Evolutionary conservation across 805 yeast genomes (phyloP).

Genomic region (Metschnikowia cubensis): DNA sequence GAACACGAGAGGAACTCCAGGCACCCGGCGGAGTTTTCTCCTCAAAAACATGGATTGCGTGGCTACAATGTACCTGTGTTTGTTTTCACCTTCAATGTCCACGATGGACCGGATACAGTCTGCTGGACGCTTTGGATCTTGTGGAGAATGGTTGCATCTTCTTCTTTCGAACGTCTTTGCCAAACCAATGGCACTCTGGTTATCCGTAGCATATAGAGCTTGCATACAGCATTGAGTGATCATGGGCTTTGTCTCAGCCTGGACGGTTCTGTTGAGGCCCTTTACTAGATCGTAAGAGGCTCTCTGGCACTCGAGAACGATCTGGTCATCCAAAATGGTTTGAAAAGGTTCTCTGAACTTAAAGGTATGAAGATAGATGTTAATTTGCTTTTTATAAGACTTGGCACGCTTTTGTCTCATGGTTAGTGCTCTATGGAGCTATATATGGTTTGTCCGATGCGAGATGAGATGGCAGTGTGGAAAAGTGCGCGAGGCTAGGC

Average conservation of each 20-base stretch:
- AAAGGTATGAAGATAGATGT: slow-evolving; percentile 77
- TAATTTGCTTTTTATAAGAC: slow-evolving; percentile 88
- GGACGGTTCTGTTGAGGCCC: slow-evolving; percentile 76
- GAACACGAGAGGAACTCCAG: slow-evolving; percentile 87
- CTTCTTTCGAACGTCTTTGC: slow-evolving; percentile 89
- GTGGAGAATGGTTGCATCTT: slow-evolving; percentile 80
- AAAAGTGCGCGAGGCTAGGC: slow-evolving; percentile 2
- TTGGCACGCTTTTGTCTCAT: slow-evolving; percentile 98
- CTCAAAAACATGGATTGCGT: slow-evolving; percentile 74
- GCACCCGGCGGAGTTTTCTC: slow-evolving; percentile 62
- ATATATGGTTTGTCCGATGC: neutral
- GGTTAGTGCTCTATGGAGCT: neutral
- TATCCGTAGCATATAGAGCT: slow-evolving; percentile 65
- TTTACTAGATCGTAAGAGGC: slow-evolving; percentile 76
- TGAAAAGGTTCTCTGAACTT: slow-evolving; percentile 94
- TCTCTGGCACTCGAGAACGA: slow-evolving; percentile 60
- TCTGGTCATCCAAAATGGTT: slow-evolving; percentile 77
- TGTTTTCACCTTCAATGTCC: slow-evolving; percentile 68
- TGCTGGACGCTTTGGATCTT: slow-evolving; percentile 55
- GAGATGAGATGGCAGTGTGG: slow-evolving; percentile 5
- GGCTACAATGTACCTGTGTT: slow-evolving; percentile 88
- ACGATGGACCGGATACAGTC: slow-evolving; percentile 78
- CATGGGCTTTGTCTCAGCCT: slow-evolving; percentile 82
- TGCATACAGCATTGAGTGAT: slow-evolving; percentile 95
- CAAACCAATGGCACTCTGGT: slow-evolving; percentile 71